phyloP scores from a whole-genome alignment of 140 eudicot genomes.

The Cichorium intybus region DNA sequence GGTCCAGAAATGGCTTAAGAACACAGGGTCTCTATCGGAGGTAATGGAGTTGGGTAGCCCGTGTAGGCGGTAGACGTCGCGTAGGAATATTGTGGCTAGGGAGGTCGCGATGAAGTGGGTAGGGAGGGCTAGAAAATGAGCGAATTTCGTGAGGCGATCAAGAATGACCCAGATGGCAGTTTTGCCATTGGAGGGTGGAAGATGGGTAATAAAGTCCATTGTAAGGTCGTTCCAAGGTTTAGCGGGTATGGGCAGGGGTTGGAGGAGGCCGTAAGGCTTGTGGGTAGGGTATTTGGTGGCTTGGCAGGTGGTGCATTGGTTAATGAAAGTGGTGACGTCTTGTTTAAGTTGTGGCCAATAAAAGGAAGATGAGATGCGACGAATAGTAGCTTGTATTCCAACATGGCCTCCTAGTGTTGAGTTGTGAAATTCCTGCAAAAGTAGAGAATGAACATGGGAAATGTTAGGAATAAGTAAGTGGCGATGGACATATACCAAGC shows the following conservation, averaged over 20 bases:
- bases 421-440: not conserved
- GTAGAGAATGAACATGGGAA: not conserved
- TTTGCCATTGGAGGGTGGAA: not conserved
- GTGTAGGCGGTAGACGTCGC: not conserved
- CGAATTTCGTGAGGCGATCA: too few relatives aligned
- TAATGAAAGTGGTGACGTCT: not conserved
- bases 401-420: not conserved
- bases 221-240: too few relatives aligned
- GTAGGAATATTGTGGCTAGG: not conserved
- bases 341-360: not conserved
- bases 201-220: too few relatives aligned
- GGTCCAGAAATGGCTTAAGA: not conserved
- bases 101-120: too few relatives aligned
- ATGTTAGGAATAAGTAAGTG: not conserved
- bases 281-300: not conserved
- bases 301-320: not conserved
- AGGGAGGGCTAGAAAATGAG: too few relatives aligned
- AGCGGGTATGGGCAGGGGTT: constrained; percentile 10
- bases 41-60: not conserved
- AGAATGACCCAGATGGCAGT: too few relatives aligned
- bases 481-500: not conserved
- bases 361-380: not conserved
- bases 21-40: not conserved
- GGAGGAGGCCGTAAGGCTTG: not conserved
- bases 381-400: not conserved